Evolutionary conservation across 2,329 filamentous ascomycete species (phyloP).

Genomic region (Penicillium sp.): DNA sequence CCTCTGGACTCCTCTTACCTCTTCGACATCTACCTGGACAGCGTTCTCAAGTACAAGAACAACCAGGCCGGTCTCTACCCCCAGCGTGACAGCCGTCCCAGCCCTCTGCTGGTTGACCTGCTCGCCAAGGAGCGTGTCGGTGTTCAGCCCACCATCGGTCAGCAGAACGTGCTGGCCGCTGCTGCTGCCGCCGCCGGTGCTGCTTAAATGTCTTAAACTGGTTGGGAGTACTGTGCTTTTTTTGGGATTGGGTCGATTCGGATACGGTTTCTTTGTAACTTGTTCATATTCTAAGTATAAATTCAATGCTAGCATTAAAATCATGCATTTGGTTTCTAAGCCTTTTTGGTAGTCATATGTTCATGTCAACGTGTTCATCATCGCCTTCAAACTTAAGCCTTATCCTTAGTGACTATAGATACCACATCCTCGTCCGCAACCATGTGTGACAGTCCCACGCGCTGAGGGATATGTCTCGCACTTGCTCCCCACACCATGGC

Average conservation of each 20-base stretch:
- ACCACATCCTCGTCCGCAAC: constrained; percentile 73
- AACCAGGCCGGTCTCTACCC: constrained; percentile 69
- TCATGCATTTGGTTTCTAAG: constrained; percentile 2
- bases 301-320: constrained; percentile 14
- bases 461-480: constrained; percentile 89
- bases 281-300: constrained; percentile 5
- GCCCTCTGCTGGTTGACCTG: constrained; percentile 84
- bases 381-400: not conserved
- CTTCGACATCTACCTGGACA: constrained; percentile 94
- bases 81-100: constrained; percentile 82
- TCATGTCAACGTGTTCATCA: constrained; percentile 10
- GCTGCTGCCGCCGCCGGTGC: constrained; percentile 32
- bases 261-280: constrained; percentile 8
- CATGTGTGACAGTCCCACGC: constrained; percentile 80
- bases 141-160: constrained; percentile 69
- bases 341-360: constrained; percentile 9
- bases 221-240: constrained; percentile 11
- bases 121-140: constrained; percentile 93
- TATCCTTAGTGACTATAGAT: constrained; percentile 59
- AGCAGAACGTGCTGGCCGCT: constrained; percentile 44
- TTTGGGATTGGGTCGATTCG: constrained; percentile 15
- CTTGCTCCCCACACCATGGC: constrained; percentile 97
- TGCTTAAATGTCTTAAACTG: constrained; percentile 19
- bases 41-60: constrained; percentile 85
- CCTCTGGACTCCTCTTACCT: constrained; percentile 94